A percentile compares a stretch with the other conserved stretches of the same genome.
These are phyloP conservation scores for Kandelia obovata DNA, from an alignment of 345 rosid genomes.

Conservation along the genomic window DNA sequence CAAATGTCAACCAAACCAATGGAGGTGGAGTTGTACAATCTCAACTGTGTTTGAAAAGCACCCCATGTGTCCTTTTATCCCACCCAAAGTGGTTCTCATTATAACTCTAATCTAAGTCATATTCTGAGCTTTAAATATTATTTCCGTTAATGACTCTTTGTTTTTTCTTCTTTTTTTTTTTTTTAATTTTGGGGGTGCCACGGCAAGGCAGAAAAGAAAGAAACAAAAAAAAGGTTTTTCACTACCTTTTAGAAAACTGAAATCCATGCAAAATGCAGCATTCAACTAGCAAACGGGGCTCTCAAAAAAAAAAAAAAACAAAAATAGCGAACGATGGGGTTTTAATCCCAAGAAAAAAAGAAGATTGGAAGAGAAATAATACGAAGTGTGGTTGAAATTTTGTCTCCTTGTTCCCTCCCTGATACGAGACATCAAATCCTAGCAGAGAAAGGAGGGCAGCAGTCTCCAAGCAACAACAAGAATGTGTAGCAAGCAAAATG, in stretches of 20 bases:
- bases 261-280: too few species aligned
- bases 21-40: constrained; percentile 13
- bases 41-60: background rate
- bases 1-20: constrained; percentile 24
- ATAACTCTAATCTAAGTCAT: background rate
- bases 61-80: background rate
- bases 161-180: background rate
- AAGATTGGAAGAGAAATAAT: too few species aligned
- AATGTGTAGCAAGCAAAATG: constrained; percentile 15
- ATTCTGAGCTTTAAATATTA: background rate
- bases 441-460: background rate
- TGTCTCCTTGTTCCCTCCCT: background rate
- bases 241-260: too few species aligned
- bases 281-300: too few species aligned
- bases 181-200: too few species aligned
- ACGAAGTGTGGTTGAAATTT: background rate
- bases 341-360: too few species aligned
- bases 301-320: too few species aligned
- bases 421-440: constrained; percentile 4
- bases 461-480: background rate
- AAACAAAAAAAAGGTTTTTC: too few species aligned
- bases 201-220: too few species aligned
- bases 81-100: constrained; percentile 14
- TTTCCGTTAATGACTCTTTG: background rate
- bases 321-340: too few species aligned